phyloP scores from a whole-genome alignment of 805 yeast species.

The Yamadazyma scolyti region DNA sequence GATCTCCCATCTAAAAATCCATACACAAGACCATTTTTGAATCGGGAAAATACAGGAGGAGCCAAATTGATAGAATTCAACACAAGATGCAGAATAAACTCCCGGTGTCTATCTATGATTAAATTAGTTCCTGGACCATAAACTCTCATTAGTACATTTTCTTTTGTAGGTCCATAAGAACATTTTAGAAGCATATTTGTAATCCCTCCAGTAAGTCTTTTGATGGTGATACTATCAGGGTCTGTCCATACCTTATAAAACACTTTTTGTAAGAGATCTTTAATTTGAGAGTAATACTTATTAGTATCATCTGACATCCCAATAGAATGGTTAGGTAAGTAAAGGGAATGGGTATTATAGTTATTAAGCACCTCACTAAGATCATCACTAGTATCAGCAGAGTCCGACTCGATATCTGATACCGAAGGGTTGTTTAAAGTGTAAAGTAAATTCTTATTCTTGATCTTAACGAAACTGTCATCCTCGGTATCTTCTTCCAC shows the following conservation, averaged over 20 bases:
- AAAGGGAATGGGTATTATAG: constrained; percentile 46
- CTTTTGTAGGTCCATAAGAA: constrained; percentile 24
- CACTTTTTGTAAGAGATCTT: constrained; percentile 34
- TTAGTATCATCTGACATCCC: constrained; percentile 32
- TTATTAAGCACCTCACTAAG: constrained; percentile 12
- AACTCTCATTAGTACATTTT: constrained; percentile 57
- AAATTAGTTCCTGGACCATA: constrained; percentile 72
- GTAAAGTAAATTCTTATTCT: constrained; percentile 29
- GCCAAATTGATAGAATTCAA: constrained; percentile 60
- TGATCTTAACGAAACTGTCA: constrained; percentile 7
- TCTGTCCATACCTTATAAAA: constrained; percentile 42
- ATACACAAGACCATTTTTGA: constrained; percentile 69
- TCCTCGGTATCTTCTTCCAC: constrained; percentile 1
- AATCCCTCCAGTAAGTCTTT: constrained; percentile 58
- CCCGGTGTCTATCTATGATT: constrained; percentile 72
- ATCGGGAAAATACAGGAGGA: constrained; percentile 63
- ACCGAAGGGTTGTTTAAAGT: constrained; percentile 34
- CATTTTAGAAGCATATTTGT: constrained; percentile 58
- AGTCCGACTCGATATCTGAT: constrained; percentile 29
- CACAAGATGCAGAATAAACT: constrained; percentile 65
- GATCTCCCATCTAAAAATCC: constrained; percentile 67
- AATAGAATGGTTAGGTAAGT: constrained; percentile 42
- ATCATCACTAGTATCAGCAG: constrained; percentile 5
- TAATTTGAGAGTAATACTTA: constrained; percentile 35
- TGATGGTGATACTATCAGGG: constrained; percentile 27